Base-by-base conservation (phyloP, 2,329 filamentous ascomycete genomes). In the Shiraia sp. region DNA sequence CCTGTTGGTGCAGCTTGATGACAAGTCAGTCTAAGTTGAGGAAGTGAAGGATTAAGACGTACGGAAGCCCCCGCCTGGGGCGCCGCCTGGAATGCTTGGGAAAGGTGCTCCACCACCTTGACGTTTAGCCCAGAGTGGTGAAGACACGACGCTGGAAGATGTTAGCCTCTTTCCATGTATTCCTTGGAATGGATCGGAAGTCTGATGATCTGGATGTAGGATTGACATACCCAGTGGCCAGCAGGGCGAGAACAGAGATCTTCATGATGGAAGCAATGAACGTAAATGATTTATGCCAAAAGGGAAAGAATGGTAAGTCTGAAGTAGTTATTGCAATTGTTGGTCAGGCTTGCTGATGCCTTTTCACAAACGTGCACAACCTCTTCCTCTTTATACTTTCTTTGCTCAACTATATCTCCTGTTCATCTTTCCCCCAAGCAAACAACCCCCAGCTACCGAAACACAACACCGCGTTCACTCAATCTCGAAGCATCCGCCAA, bases 61-160 rank as follows among this genome's bases (percentile, higher is more conserved):
- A 32, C 29, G 14, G 6, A 32, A 32, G n/a, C 29, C 29, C 6
- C 29, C 29, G 10, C 29, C 16, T 17, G 29, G 29, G n/a, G n/a
- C n/a, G 29, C 15, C 15, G 13, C 29, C 29, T 32, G 29, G 29
- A 10, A 14, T 12, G 4, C 6, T 29, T 29, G 27, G 27, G 15
- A n/a, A n/a, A 29, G n/a, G n/a, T 3, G 12, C 27, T 29, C 5
- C 15, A 12, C 10, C 10, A 29, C 15, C 12, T 10, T 14, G 13
- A 10, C 10, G 13, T 28, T 12, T 28, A 14, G 10, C 26, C 13
- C 26, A 14, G 22, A 52, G 14, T 16, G 49, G 49, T 10, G 49
- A 40, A 22, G 49, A 46, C n/a, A 52, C 6, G 34, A 42, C 46
- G 32, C 49, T 52, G 40, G 22, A 4, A 26, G 25, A 6, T 40